Evolutionary conservation across 129 eudicot genomes (phyloP), one percentile per base, ranked within the genome.

Genomic region (Escallonia herrerae): DNA sequence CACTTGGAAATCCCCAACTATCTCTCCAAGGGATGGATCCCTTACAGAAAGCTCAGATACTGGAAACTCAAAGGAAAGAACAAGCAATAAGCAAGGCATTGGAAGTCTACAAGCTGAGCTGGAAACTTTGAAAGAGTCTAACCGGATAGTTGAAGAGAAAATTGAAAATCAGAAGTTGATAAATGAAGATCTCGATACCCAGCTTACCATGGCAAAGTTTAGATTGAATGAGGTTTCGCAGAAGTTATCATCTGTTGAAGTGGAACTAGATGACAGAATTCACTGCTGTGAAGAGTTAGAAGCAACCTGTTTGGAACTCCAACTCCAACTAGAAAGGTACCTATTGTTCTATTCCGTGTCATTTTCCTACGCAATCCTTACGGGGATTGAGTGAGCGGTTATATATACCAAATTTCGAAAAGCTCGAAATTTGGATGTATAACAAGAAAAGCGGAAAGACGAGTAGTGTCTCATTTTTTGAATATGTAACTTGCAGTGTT

Each of bases 291-390:
- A 93, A 78, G 96, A 93, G 74, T 67, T 89, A 43, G 96, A 93
- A 77, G 80, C 86, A 62, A 84, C 99, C 4, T 93, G 96, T 68
- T 86, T 93, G 2, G 99, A 93, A 72, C 90, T 93, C 67, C 95
- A 86, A 64, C 91, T 93, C 56, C 99, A 88, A 72, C 82, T 89
- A 22, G 95, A 88, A 63, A 93, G 90, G 99, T 89, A 80, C 9
- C 47, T n/a, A n/a, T n/a, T n/a, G n/a, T n/a, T 48, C 60, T 66
- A 40, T 7, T 56, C 6, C 43, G 13, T 74, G 48, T 66, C 50
- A 12, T 15, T 55, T 62, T 13, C 13, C 10, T 74, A 8, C 43
- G 49, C 3, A 43, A 12, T 52, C 49, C 4, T n/a, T n/a, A n/a
- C n/a, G n/a, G n/a, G n/a, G n/a, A n/a, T n/a, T n/a, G n/a, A n/a